A percentile compares a stretch with the other conserved stretches of the same genome.
Conservation (phyloP, 768 basidiomycete species). For the Amanita polypyramis region DNA sequence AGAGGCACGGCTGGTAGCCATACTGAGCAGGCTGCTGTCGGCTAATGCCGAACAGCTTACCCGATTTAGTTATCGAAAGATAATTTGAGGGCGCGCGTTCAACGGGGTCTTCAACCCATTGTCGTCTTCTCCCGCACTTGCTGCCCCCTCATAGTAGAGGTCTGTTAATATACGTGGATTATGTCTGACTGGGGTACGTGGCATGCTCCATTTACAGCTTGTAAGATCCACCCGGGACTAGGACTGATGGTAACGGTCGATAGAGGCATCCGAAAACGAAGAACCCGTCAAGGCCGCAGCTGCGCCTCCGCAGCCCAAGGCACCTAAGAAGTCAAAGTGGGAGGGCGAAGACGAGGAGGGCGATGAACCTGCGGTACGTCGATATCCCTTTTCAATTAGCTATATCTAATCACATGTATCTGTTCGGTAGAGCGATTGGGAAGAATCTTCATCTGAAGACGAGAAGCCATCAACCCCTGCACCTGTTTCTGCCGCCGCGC, state of each 20-base stretch:
- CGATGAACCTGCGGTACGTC: conserved; percentile 63
- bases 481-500: conserved; percentile 33
- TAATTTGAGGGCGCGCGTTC: no score
- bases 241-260: no score
- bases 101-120: not conserved
- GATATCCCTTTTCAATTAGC: not conserved
- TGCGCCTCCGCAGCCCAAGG: conserved; percentile 16
- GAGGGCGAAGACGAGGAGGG: conserved; percentile 89
- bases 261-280: conserved; percentile 32
- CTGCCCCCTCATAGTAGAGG: not conserved
- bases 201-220: not conserved
- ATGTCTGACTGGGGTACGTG: conserved; percentile 34
- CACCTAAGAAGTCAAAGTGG: conserved; percentile 54
- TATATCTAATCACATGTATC: not conserved
- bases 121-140: not conserved
- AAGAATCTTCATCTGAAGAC: conserved; percentile 67
- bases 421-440: conserved; percentile 83
- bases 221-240: no score
- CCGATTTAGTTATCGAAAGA: no score
- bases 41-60: not conserved
- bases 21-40: not conserved
- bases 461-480: conserved; percentile 32
- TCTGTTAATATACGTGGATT: not conserved
- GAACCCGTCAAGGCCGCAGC: conserved; percentile 14
- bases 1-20: not conserved